Percentiles rank a stretch among this genome's conserved stretches.
These are phyloP conservation scores for Sarocladium brachiariae DNA, from an alignment of 2,329 filamentous ascomycete species.

Conservation along the genomic window DNA sequence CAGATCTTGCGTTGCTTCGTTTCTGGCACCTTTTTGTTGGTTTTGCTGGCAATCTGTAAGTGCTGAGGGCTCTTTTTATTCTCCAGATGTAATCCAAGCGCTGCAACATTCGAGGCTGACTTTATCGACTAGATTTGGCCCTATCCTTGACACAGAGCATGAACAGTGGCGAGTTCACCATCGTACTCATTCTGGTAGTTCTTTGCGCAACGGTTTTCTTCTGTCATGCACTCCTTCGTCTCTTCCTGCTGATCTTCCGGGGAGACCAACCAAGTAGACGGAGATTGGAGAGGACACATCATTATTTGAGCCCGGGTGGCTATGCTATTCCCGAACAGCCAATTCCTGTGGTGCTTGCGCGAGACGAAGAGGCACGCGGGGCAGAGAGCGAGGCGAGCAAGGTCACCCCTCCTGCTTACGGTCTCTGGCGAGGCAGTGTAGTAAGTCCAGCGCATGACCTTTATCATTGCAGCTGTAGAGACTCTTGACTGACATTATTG, in stretches of 20 bases:
- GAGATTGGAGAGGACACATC: constrained; percentile 18
- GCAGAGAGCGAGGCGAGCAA: constrained; percentile 49
- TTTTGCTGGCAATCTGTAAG: constrained; percentile 61
- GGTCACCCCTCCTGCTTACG: constrained; percentile 73
- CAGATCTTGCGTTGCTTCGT: constrained; percentile 56
- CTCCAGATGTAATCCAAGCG: neutral
- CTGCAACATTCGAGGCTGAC: neutral
- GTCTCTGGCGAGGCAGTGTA: constrained; percentile 76
- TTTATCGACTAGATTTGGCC: constrained; percentile 54
- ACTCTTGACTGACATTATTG: neutral
- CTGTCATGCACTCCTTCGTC: constrained; percentile 67
- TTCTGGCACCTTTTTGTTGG: constrained; percentile 55
- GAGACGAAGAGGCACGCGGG: constrained; percentile 64
- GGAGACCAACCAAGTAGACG: constrained; percentile 28
- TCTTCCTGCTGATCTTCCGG: constrained; percentile 59
- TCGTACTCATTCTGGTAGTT: constrained; percentile 73
- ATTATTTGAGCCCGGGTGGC: constrained; percentile 49
- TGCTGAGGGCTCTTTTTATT: constrained; percentile 13
- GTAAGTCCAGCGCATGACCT: no score
- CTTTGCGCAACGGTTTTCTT: constrained; percentile 71
- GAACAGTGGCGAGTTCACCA: constrained; percentile 64
- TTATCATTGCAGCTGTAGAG: no score
- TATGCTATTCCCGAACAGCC: constrained; percentile 66
- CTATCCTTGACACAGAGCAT: constrained; percentile 61
- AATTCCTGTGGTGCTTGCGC: constrained; percentile 68